phyloP scores from a whole-genome alignment of 2,329 filamentous ascomycete genomes.

The Alternaria panax region DNA sequence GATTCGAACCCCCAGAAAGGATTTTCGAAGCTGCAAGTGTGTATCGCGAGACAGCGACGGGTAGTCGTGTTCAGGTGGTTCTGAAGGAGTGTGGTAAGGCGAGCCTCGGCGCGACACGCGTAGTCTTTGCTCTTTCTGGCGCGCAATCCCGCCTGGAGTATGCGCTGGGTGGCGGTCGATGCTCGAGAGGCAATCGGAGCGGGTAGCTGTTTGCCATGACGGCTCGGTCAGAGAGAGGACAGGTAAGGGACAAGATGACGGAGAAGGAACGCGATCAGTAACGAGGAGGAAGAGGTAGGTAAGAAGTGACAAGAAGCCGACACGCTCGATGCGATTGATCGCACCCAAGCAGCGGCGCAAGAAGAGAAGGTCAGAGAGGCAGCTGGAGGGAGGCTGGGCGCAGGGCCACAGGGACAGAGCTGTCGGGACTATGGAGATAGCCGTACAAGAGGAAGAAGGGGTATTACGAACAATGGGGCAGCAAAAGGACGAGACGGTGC shows the following conservation, averaged over 20 bases:
- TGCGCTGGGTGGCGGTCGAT: conserved; percentile 29
- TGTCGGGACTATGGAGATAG: conserved; percentile 42
- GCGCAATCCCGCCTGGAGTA: conserved; percentile 36
- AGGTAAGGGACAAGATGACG: conserved; percentile 42
- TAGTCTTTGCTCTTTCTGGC: conserved; percentile 22
- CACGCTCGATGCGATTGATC: conserved; percentile 42
- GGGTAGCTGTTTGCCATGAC: conserved; percentile 53
- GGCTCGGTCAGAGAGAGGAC: conserved; percentile 52
- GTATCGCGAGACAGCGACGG: conserved; percentile 5
- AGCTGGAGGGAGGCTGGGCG: conserved; percentile 40
- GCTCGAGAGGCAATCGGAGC: conserved; percentile 40
- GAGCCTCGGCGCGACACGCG: conserved; percentile 28
- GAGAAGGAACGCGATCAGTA: conserved; percentile 36
- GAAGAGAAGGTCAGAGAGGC: conserved; percentile 44
- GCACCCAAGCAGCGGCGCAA: conserved; percentile 40
- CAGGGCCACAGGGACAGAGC: conserved; percentile 43
- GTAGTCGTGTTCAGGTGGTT: conserved; percentile 19
- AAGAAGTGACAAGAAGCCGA: conserved; percentile 38
- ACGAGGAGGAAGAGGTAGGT: conserved; percentile 27
- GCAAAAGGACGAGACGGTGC: conserved; percentile 42
- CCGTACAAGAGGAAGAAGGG: conserved; percentile 37
- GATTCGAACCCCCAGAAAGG: background rate
- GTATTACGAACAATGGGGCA: conserved; percentile 38
- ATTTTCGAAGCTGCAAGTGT: background rate
- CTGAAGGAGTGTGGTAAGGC: conserved; percentile 19